Percentiles rank a stretch among this genome's conserved stretches.
Evolutionary conservation across 768 basidiomycete species (phyloP).

Genomic region (Inosperma sp.): DNA sequence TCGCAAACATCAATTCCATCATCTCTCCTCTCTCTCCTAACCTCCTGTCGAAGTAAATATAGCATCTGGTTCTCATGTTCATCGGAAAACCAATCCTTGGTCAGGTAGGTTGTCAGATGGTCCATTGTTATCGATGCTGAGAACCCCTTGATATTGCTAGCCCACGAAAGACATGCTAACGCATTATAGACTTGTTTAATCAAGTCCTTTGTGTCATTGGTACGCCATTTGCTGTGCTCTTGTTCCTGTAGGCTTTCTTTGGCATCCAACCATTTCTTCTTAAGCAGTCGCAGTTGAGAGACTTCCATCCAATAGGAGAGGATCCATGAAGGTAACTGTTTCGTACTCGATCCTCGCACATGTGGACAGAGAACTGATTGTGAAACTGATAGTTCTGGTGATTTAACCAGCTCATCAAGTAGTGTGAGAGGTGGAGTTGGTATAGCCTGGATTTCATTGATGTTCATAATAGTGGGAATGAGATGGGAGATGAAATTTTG

Average conservation of each 20-base stretch:
- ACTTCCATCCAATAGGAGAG: slow-evolving; percentile 3
- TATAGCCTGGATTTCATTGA: slow-evolving; percentile 1
- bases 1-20: slow-evolving; percentile 6
- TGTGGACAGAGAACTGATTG: neutral
- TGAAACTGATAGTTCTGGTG: neutral
- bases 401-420: neutral
- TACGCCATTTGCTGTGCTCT: neutral
- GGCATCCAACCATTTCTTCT: slow-evolving; percentile 3
- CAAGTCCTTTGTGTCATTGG: neutral
- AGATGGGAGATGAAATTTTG: neutral
- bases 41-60: slow-evolving; percentile 13
- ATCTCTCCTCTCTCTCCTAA: neutral
- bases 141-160: slow-evolving; percentile 13
- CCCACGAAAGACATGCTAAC: slow-evolving; percentile 13
- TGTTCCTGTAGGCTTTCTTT: neutral
- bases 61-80: slow-evolving; percentile 21
- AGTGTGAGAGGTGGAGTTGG: neutral
- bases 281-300: neutral
- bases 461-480: neutral
- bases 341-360: neutral
- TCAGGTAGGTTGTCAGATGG: slow-evolving; percentile 14
- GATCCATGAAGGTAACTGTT: neutral
- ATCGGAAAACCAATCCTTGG: slow-evolving; percentile 17
- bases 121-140: slow-evolving; percentile 3
- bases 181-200: slow-evolving; percentile 1